Conservation (phyloP, 805 yeast genomes). For the Phaffomyces thermotolerans region DNA sequence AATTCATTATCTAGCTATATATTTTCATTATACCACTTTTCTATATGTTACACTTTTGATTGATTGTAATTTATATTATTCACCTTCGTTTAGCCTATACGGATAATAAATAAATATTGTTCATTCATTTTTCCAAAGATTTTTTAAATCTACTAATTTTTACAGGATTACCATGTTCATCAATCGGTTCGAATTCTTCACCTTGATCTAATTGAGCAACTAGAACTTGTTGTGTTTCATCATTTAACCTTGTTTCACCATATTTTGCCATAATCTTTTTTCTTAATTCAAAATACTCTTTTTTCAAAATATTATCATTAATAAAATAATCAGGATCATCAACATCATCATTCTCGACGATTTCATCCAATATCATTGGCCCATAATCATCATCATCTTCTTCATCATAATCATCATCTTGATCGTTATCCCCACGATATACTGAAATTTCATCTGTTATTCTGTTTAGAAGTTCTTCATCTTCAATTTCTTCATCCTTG, state of each 20-base stretch:
- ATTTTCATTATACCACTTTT: too few relatives aligned
- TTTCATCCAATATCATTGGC: conserved; percentile 34
- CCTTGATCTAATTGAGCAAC: conserved; percentile 36
- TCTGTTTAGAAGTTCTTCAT: conserved; percentile 14
- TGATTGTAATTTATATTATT: too few relatives aligned
- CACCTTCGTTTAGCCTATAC: too few relatives aligned
- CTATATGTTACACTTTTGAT: too few relatives aligned
- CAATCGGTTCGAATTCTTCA: conserved; percentile 59
- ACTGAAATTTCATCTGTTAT: conserved; percentile 18
- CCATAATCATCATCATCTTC: conserved; percentile 31
- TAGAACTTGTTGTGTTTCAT: neutral
- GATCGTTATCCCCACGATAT: conserved; percentile 1
- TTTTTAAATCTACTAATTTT: conserved; percentile 65
- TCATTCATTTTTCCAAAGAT: conserved; percentile 26
- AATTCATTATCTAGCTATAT: too few relatives aligned
- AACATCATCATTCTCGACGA: conserved; percentile 33
- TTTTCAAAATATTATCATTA: conserved; percentile 21
- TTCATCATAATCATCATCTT: conserved; percentile 21
- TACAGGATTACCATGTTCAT: conserved; percentile 51
- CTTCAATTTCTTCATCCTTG: conserved; percentile 15
- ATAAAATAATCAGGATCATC: conserved; percentile 23
- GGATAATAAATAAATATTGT: neutral
- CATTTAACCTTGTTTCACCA: conserved; percentile 6
- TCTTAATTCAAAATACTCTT: conserved; percentile 27
- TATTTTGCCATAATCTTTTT: conserved; percentile 23